These are phyloP conservation scores for Porodaedalea pini DNA, from an alignment of 1,284 basidiomycete genomes.

Conservation along the genomic window DNA sequence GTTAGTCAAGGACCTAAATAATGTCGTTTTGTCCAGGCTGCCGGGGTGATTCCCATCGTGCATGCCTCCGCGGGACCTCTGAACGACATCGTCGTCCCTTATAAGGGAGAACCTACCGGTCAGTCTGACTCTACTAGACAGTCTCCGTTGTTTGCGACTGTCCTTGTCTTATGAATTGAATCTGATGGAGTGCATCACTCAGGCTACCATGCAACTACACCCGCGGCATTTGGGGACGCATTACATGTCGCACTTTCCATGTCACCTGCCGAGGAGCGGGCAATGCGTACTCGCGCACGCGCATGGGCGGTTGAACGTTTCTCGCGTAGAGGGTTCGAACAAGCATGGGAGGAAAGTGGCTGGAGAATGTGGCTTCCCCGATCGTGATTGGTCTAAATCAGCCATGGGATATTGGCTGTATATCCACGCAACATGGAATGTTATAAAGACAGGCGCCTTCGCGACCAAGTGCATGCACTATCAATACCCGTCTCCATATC, in stretches of 20 bases:
- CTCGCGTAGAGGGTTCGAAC: constrained; percentile 74
- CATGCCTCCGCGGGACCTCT: constrained; percentile 93
- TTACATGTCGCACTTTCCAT: constrained; percentile 68
- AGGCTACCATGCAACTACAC: constrained; percentile 81
- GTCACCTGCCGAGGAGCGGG: constrained; percentile 48
- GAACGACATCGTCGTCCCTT: constrained; percentile 86
- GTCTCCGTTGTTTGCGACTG: neutral
- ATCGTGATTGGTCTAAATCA: neutral
- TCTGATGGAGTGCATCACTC: constrained; percentile 6
- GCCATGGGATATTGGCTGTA: too few species aligned
- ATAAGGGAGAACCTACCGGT: constrained; percentile 69
- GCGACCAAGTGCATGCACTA: too few species aligned
- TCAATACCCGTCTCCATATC: too few species aligned
- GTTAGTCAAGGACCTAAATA: neutral
- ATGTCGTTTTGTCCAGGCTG: constrained; percentile 56
- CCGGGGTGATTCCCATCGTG: constrained; percentile 88
- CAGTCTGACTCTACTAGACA: neutral
- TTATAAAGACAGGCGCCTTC: too few species aligned
- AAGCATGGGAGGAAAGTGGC: constrained; percentile 64
- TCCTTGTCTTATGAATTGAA: neutral
- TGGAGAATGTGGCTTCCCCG: constrained; percentile 39
- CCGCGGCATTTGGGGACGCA: constrained; percentile 67
- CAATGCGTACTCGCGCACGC: constrained; percentile 68
- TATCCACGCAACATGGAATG: too few species aligned
- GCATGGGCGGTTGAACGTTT: constrained; percentile 69